A percentile compares a stretch with the other conserved stretches of the same genome.
phyloP scores from a whole-genome alignment of 2,329 filamentous ascomycete species.

The Penicillium sp. region DNA sequence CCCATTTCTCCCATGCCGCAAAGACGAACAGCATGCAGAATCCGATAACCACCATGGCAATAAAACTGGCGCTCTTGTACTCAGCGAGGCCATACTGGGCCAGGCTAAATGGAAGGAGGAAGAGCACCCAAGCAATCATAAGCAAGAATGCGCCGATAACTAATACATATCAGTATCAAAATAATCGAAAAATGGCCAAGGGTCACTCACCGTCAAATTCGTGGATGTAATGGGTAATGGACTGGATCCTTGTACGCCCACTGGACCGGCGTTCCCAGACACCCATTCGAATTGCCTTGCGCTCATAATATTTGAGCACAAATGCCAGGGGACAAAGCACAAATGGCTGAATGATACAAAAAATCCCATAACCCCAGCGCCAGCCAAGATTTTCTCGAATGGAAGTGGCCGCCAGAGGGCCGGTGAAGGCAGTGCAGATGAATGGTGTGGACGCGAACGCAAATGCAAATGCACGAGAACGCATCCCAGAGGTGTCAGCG shows the following conservation, averaged over 20 bases:
- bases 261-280: slow-evolving; percentile 47
- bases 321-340: slow-evolving; percentile 57
- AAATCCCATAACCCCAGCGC: slow-evolving; percentile 50
- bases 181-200: no score
- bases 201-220: slow-evolving; percentile 60
- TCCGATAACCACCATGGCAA: slow-evolving; percentile 20
- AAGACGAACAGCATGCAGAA: slow-evolving; percentile 17
- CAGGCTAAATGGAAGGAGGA: slow-evolving; percentile 32
- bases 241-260: slow-evolving; percentile 50
- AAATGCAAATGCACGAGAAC: slow-evolving; percentile 61
- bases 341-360: slow-evolving; percentile 60
- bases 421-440: slow-evolving; percentile 60
- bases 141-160: slow-evolving; percentile 32
- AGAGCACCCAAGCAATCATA: slow-evolving; percentile 28
- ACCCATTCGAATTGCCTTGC: slow-evolving; percentile 58
- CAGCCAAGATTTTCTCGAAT: slow-evolving; percentile 46
- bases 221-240: slow-evolving; percentile 55
- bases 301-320: slow-evolving; percentile 58
- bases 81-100: slow-evolving; percentile 22
- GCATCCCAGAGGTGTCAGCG: slow-evolving; percentile 62
- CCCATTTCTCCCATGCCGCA: slow-evolving; percentile 22
- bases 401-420: slow-evolving; percentile 55
- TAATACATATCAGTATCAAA: slow-evolving; percentile 7
- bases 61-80: slow-evolving; percentile 26
- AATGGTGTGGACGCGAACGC: slow-evolving; percentile 63